Conservation (phyloP, 805 yeast species). For the Henningerozyma blattae region DNA sequence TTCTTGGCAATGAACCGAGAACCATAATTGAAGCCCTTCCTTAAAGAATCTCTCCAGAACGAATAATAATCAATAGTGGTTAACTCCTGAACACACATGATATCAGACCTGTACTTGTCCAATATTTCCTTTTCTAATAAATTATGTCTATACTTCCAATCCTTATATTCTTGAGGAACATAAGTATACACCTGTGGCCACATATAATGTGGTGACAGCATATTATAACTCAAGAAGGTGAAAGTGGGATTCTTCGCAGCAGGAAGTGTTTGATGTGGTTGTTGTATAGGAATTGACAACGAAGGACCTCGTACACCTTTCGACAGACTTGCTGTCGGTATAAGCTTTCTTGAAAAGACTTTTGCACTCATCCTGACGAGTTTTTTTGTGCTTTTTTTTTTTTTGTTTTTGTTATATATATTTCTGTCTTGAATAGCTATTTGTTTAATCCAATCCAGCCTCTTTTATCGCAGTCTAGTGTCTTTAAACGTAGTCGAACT, state of each 20-base stretch:
- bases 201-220: slow-evolving; percentile 42
- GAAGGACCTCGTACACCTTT: slow-evolving; percentile 39
- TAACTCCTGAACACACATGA: slow-evolving; percentile 50
- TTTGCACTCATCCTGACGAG: not conserved
- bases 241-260: slow-evolving; percentile 3
- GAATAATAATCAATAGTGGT: slow-evolving; percentile 30
- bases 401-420: no score
- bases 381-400: no score
- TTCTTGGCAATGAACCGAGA: slow-evolving; percentile 38
- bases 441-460: no score
- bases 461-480: no score
- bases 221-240: slow-evolving; percentile 32
- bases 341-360: slow-evolving; percentile 2
- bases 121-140: slow-evolving; percentile 29
- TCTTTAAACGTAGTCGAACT: no score
- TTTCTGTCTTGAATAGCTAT: no score
- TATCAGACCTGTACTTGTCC: slow-evolving; percentile 31
- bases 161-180: slow-evolving; percentile 33
- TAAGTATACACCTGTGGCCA: slow-evolving; percentile 47
- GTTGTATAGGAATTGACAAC: slow-evolving; percentile 58
- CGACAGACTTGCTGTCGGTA: not conserved
- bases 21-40: slow-evolving; percentile 27
- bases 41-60: slow-evolving; percentile 28
- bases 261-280: slow-evolving; percentile 15
- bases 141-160: slow-evolving; percentile 38